Percentiles rank a stretch among this genome's conserved stretches.
These are phyloP conservation scores for Auriscalpium microsporum DNA, from an alignment of 768 basidiomycete species.

Conservation along the genomic window DNA sequence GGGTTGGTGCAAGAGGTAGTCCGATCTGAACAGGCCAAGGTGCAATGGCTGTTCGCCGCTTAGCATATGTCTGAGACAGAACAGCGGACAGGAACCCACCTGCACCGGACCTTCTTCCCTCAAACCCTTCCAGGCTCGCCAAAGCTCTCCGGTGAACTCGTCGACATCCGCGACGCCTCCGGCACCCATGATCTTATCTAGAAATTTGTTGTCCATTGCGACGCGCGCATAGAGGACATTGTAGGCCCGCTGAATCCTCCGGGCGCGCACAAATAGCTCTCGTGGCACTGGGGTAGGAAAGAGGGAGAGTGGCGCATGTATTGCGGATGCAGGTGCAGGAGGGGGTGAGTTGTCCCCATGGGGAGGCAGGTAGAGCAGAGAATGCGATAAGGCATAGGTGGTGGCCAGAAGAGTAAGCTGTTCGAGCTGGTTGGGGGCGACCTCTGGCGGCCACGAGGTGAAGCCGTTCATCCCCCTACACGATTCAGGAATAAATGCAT, in stretches of 20 bases:
- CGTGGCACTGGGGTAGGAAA: slow-evolving; percentile 85
- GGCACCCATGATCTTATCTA: slow-evolving; percentile 81
- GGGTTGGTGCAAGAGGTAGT: slow-evolving; percentile 77
- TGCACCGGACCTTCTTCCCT: slow-evolving; percentile 54
- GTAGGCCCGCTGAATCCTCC: slow-evolving; percentile 64
- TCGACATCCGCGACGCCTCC: slow-evolving; percentile 76
- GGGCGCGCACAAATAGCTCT: slow-evolving; percentile 54
- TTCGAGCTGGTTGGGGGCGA: slow-evolving; percentile 50
- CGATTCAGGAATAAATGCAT: too few species aligned
- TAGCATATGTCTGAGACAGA: slow-evolving; percentile 26
- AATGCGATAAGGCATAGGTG: slow-evolving; percentile 79
- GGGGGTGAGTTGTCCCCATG: slow-evolving; percentile 27
- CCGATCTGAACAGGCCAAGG: slow-evolving; percentile 88
- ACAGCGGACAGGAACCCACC: slow-evolving; percentile 26
- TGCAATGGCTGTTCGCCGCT: slow-evolving; percentile 55
- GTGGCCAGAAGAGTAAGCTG: slow-evolving; percentile 58
- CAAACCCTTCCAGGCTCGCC: slow-evolving; percentile 77
- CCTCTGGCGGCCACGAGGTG: slow-evolving; percentile 60
- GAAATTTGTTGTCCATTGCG: slow-evolving; percentile 67
- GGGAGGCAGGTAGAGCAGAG: slow-evolving; percentile 73
- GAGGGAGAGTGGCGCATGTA: slow-evolving; percentile 85
- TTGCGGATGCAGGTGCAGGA: slow-evolving; percentile 57
- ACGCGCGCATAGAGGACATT: slow-evolving; percentile 82
- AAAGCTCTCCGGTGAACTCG: slow-evolving; percentile 77
- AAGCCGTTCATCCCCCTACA: background rate